Conservation (phyloP, 306 rosid genomes). For the Prunus mume region DNA sequence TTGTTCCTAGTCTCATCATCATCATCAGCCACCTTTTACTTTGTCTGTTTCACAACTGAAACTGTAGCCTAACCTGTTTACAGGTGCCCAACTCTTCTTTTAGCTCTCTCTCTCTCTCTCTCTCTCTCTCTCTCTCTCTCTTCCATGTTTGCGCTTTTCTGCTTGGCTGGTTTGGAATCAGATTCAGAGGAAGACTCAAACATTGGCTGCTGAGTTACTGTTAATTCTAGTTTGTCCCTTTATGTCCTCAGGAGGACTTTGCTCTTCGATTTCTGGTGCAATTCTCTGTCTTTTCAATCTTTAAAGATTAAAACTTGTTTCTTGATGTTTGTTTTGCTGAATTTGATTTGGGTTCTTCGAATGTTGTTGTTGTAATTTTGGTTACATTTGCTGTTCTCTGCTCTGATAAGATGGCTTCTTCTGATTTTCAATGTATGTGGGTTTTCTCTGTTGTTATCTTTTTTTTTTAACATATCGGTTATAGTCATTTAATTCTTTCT, state of each 20-base stretch:
- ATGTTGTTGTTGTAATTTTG: not conserved
- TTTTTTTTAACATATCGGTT: not conserved
- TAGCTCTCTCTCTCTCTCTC: not conserved
- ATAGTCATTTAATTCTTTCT: not conserved
- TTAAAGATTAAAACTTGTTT: constrained; percentile 6
- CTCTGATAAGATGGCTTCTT: not conserved
- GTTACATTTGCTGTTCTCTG: not conserved
- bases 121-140: constrained; percentile 6
- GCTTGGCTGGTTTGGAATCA: constrained; percentile 24
- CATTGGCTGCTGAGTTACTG: constrained; percentile 12
- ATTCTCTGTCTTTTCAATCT: constrained; percentile 24
- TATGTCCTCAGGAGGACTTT: constrained; percentile 6
- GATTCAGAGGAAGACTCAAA: not conserved
- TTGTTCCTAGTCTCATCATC: constrained; percentile 28
- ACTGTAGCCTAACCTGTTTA: constrained; percentile 4
- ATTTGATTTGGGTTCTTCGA: constrained; percentile 21
- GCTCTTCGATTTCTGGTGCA: constrained; percentile 1
- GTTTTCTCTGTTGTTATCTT: constrained; percentile 1
- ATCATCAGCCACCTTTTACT: constrained; percentile 34
- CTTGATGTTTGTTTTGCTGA: constrained; percentile 19
- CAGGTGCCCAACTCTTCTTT: constrained; percentile 23
- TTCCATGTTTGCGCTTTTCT: constrained; percentile 8
- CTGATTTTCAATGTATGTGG: not conserved
- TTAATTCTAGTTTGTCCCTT: constrained; percentile 16
- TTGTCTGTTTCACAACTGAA: constrained; percentile 72